Conservation (phyloP, 805 yeast species). For the Ogataea trehaloabstinens region DNA sequence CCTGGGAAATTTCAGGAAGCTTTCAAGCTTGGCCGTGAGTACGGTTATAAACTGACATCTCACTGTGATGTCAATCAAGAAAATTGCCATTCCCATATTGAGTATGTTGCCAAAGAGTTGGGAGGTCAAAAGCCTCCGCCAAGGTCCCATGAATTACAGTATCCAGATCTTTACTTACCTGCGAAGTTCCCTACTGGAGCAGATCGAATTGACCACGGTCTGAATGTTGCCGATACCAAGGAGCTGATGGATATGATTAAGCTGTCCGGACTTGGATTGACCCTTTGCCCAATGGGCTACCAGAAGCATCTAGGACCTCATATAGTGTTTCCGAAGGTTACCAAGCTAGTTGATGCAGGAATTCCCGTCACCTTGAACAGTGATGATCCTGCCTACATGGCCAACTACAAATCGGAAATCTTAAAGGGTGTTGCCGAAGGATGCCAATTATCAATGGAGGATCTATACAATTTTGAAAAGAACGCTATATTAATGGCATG, state of each 20-base stretch:
- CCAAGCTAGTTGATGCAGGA: slow-evolving; percentile 34
- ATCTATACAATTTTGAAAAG: slow-evolving; percentile 18
- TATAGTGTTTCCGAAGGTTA: slow-evolving; percentile 43
- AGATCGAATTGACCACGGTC: slow-evolving; percentile 46
- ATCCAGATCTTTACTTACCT: slow-evolving; percentile 17
- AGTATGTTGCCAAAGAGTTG: slow-evolving; percentile 17
- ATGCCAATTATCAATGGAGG: slow-evolving; percentile 12
- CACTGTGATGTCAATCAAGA: slow-evolving; percentile 49
- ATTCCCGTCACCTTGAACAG: slow-evolving; percentile 42
- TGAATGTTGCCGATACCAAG: slow-evolving; percentile 35
- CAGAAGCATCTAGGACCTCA: slow-evolving; percentile 23
- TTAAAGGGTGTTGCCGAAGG: slow-evolving; percentile 16
- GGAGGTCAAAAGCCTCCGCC: slow-evolving; percentile 15
- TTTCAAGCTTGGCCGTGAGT: slow-evolving; percentile 31
- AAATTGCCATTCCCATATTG: slow-evolving; percentile 40
- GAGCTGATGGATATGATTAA: slow-evolving; percentile 37
- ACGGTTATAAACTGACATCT: slow-evolving; percentile 38
- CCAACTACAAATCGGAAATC: slow-evolving; percentile 43
- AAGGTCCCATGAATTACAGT: slow-evolving; percentile 33
- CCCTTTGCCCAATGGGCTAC: slow-evolving; percentile 43
- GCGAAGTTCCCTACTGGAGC: slow-evolving; percentile 24
- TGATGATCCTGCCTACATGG: slow-evolving; percentile 40
- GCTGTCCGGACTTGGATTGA: slow-evolving; percentile 32
- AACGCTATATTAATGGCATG: slow-evolving; percentile 22
- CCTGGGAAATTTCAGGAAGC: slow-evolving; percentile 41